phyloP scores from a whole-genome alignment of 2,329 filamentous ascomycete species.

The Penicillium sp. region DNA sequence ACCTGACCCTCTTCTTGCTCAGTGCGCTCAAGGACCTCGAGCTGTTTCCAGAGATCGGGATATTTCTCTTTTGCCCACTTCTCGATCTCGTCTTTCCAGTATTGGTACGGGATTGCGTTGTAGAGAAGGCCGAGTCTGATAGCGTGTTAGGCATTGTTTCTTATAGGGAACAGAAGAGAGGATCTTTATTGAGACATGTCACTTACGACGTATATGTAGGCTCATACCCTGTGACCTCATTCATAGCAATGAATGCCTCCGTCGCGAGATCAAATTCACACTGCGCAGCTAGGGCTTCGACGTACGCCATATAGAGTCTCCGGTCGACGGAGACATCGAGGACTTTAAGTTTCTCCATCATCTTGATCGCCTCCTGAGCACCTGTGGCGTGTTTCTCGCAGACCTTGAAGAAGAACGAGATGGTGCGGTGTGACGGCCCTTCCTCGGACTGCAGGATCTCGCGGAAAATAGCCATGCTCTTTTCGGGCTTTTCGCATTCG shows the following conservation, averaged over 20 bases:
- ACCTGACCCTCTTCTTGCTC: slow-evolving; percentile 40
- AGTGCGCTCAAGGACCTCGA: slow-evolving; percentile 54
- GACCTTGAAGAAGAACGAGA: slow-evolving; percentile 79
- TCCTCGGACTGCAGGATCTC: slow-evolving; percentile 83
- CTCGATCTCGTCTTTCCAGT: slow-evolving; percentile 72
- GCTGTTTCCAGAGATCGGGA: slow-evolving; percentile 69
- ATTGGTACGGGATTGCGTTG: slow-evolving; percentile 70
- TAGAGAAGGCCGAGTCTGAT: slow-evolving; percentile 74
- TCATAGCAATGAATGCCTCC: slow-evolving; percentile 68
- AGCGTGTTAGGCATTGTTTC: neutral
- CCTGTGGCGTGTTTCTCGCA: slow-evolving; percentile 65
- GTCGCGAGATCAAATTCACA: slow-evolving; percentile 72
- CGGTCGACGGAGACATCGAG: slow-evolving; percentile 81
- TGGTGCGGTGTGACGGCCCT: slow-evolving; percentile 80
- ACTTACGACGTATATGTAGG: slow-evolving; percentile 75
- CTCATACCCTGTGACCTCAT: slow-evolving; percentile 66
- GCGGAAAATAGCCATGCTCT: slow-evolving; percentile 79
- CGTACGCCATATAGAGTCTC: slow-evolving; percentile 75
- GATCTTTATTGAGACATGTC: neutral
- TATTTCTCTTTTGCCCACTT: slow-evolving; percentile 74
- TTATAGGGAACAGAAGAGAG: neutral
- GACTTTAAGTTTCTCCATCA: slow-evolving; percentile 60
- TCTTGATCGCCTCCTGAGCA: slow-evolving; percentile 56
- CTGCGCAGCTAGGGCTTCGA: slow-evolving; percentile 75
- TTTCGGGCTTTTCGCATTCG: slow-evolving; percentile 66